Percentiles rank a stretch among this genome's conserved stretches.
Conservation (phyloP, 768 basidiomycete genomes). For the Naganishia vaughanmartiniae region DNA sequence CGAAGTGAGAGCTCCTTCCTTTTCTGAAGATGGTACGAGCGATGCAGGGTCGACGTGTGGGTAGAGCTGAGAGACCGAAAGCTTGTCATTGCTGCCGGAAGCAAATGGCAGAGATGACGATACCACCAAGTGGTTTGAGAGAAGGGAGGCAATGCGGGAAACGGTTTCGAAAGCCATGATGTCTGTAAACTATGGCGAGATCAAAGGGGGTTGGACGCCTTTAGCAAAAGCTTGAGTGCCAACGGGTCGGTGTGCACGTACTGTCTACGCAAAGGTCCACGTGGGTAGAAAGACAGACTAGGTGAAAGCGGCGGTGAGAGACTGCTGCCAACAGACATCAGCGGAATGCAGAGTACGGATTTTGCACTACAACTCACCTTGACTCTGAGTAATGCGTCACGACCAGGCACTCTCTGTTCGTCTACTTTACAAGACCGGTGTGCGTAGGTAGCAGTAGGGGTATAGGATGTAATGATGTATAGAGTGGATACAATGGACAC, state of each 20-base stretch:
- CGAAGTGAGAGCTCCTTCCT: conserved; percentile 27
- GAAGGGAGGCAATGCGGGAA: conserved; percentile 25
- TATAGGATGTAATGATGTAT: not conserved
- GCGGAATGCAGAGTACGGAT: not conserved
- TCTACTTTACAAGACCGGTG: not conserved
- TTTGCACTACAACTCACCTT: not conserved
- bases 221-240: not conserved
- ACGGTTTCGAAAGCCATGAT: conserved; percentile 32
- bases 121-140: conserved; percentile 33
- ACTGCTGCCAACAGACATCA: not conserved
- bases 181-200: not conserved
- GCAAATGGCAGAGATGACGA: conserved; percentile 28
- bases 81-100: conserved; percentile 23
- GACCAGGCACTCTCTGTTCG: conserved; percentile 3
- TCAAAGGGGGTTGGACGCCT: too few relatives aligned
- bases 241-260: not conserved
- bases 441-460: not conserved
- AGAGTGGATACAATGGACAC: not conserved
- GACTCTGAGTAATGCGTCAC: conserved; percentile 3
- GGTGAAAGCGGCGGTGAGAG: not conserved
- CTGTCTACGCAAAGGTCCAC: not conserved
- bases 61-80: conserved; percentile 18
- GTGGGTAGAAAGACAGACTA: not conserved
- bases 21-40: conserved; percentile 4
- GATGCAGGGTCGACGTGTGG: conserved; percentile 30